Conservation (phyloP, 2,329 filamentous ascomycete species). For the Fusarium sulawesiense region DNA sequence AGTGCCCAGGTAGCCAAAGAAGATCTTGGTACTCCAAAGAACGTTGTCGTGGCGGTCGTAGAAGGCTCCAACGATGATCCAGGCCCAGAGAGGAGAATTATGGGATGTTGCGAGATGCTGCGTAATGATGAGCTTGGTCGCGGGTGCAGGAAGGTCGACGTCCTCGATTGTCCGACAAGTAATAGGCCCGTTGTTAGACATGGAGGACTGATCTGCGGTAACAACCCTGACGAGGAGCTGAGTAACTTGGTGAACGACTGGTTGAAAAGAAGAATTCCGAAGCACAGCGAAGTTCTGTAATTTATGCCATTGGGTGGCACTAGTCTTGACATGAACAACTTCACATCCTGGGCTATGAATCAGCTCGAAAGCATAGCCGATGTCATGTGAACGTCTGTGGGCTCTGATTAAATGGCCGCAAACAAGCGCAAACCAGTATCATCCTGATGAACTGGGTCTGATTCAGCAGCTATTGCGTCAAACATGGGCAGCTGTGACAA, state of each 20-base stretch:
- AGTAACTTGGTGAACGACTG: not conserved
- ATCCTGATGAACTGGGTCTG: slow-evolving; percentile 10
- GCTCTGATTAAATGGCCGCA: slow-evolving; percentile 18
- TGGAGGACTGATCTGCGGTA: slow-evolving; percentile 25
- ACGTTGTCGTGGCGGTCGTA: slow-evolving; percentile 56
- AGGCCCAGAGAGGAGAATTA: slow-evolving; percentile 56
- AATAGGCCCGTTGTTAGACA: slow-evolving; percentile 36
- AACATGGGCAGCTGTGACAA: slow-evolving; percentile 3
- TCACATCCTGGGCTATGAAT: slow-evolving; percentile 17
- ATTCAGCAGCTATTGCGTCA: slow-evolving; percentile 32
- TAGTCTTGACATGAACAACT: slow-evolving; percentile 17
- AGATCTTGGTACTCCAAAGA: slow-evolving; percentile 61
- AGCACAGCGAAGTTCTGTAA: not conserved
- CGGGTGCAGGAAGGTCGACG: slow-evolving; percentile 56
- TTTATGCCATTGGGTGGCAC: slow-evolving; percentile 5
- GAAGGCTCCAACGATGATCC: slow-evolving; percentile 60
- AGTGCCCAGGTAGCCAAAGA: slow-evolving; percentile 50
- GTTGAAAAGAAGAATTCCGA: not conserved
- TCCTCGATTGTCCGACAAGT: slow-evolving; percentile 45
- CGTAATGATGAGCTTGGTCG: slow-evolving; percentile 59
- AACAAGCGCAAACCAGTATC: not conserved
- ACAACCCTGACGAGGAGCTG: slow-evolving; percentile 6
- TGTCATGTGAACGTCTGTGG: not conserved
- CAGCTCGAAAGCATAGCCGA: slow-evolving; percentile 1
- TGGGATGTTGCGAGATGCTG: slow-evolving; percentile 54